Evolutionary conservation across 805 yeast species (phyloP), one percentile per base, ranked within the genome.

Genomic region (Lachancea waltii): DNA sequence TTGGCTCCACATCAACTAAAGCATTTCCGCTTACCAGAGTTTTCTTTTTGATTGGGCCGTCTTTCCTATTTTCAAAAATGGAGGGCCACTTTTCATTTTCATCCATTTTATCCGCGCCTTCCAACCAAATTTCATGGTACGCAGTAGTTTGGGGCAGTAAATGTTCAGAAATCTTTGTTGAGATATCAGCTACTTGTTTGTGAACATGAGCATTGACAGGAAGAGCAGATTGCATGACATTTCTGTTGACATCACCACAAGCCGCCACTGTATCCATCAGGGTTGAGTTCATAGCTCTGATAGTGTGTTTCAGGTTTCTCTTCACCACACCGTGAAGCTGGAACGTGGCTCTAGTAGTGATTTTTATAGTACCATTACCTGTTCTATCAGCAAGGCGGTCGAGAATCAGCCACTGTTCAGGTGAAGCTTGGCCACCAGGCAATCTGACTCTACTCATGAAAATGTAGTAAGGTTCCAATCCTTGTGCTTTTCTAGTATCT

Each of bases 161-260:
- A 58, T 82, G 77, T 59, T 85, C 94, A 22, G 95, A 82, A 46
- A 90, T 77, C 21, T 64, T 62, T 25, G 75, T 58, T 22, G 90
- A 85, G 33, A 73, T 64, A 9, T 70, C 67, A 29, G 79, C 72
- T 47, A 90, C 73, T 65, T 89, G 89, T 22, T 66, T 63, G 60
- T 90, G 97, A 37, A 90, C 73, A 56, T 79, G 78, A 36, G 87
- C 84, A 57, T 86, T 86, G 21, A 73, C 74, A 13, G 97, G 97
- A 22, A 85, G 69, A n/a, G 95, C 95, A 42, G 90, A 75, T 38
- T 84, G 73, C 80, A 89, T 90, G 30, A 90, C 96, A 58, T 90
- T 90, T 75, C 97, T 82, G 68, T 85, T 85, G 30, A 90, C 97
- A 68, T 90, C 97, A 70, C 97, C 97, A 72, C 97, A 90, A 1